Percentiles rank a stretch among this genome's conserved stretches.
phyloP scores from a whole-genome alignment of 176 grass and related monocot species.

The Carex myosuroides region DNA sequence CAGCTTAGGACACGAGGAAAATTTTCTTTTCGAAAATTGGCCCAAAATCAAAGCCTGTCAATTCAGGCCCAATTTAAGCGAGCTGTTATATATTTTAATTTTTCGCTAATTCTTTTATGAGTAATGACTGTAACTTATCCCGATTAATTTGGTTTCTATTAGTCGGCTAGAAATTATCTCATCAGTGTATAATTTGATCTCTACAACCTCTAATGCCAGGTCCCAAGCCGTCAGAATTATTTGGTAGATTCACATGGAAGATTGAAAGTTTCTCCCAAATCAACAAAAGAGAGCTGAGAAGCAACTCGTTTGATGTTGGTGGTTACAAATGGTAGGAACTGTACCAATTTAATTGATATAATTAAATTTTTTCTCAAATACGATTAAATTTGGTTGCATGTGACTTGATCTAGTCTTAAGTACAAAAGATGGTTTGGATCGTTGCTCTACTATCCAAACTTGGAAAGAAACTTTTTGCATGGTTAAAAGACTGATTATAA shows the following conservation, averaged over 20 bases:
- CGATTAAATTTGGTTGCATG: background rate
- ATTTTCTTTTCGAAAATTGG: background rate
- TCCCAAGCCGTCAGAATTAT: conserved; percentile 77
- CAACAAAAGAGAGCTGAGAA: conserved; percentile 85
- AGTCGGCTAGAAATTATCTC: background rate
- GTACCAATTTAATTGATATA: background rate
- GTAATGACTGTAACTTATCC: background rate
- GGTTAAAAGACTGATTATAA: background rate
- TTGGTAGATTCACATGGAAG: conserved; percentile 91
- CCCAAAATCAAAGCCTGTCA: background rate
- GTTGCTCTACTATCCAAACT: background rate
- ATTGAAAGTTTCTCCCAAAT: conserved; percentile 97
- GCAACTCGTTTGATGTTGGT: conserved; percentile 93
- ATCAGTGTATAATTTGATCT: conserved; percentile 15
- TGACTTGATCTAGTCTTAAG: background rate
- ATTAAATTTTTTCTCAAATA: background rate
- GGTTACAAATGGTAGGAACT: conserved; percentile 83
- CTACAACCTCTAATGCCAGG: conserved; percentile 49
- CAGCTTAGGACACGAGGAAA: background rate
- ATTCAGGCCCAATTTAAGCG: background rate
- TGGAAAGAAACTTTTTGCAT: background rate
- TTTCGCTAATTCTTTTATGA: background rate
- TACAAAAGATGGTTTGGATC: background rate
- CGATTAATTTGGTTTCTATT: background rate
- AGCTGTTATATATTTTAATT: conserved; percentile 10